Evolutionary conservation across 202 grass and related monocot genomes (phyloP).

Genomic region (Carex arenaria): DNA sequence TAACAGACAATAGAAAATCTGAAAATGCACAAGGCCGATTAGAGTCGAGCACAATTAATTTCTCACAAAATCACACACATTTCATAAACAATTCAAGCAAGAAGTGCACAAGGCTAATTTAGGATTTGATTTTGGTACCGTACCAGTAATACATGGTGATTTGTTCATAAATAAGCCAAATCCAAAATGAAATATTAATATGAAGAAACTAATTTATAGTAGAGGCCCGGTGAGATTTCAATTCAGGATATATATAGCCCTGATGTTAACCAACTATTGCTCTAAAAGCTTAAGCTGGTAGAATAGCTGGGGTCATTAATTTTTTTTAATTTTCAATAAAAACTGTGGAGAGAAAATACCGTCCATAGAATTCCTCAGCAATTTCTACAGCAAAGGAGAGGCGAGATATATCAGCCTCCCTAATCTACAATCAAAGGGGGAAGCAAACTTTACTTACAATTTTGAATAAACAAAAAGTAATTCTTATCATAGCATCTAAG

Average conservation of each 20-base stretch:
- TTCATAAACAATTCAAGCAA: too few species aligned
- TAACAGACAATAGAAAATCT: too few species aligned
- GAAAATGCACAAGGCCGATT: too few species aligned
- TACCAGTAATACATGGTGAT: background rate
- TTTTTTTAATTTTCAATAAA: background rate
- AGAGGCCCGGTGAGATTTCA: background rate
- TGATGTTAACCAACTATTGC: background rate
- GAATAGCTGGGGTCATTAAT: background rate
- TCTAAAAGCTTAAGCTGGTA: background rate
- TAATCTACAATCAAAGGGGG: slow-evolving; percentile 51
- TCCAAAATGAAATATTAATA: background rate
- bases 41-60: too few species aligned
- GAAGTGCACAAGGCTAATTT: too few species aligned
- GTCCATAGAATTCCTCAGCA: slow-evolving; percentile 97
- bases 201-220: background rate
- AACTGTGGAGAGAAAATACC: slow-evolving; percentile 34
- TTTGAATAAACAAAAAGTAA: background rate
- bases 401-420: slow-evolving; percentile 87
- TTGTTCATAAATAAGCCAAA: background rate
- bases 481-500: background rate
- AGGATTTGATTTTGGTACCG: too few species aligned
- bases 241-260: background rate
- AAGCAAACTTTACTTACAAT: slow-evolving; percentile 9
- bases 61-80: too few species aligned
- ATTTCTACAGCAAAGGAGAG: slow-evolving; percentile 94